Percentiles rank a stretch among this genome's conserved stretches.
Conservation (phyloP, 75 land plant species). For the Pinus taeda region DNA sequence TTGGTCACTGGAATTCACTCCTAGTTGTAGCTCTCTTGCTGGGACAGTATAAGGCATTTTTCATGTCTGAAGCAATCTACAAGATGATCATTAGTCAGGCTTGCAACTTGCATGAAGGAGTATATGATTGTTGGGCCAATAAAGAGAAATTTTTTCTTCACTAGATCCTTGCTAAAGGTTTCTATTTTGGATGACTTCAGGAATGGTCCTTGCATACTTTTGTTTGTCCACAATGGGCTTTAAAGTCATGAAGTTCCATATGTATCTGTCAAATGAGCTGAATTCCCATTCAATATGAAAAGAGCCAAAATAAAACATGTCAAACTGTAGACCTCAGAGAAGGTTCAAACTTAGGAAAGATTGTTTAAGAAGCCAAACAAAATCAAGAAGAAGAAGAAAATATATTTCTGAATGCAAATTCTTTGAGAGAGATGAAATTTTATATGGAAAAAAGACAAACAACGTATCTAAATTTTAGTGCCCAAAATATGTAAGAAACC, state of each 20-base stretch:
- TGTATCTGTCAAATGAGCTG: conserved; percentile 79
- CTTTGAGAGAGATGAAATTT: too few species aligned
- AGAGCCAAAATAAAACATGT: not conserved
- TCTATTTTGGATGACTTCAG: conserved; percentile 90
- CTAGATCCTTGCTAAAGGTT: conserved; percentile 78
- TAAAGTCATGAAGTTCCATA: conserved; percentile 77
- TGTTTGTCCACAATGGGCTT: conserved; percentile 67
- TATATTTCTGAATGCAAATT: too few species aligned
- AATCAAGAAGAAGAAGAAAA: too few species aligned
- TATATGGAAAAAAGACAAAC: too few species aligned
- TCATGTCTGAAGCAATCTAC: conserved; percentile 67
- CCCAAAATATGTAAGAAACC: not conserved
- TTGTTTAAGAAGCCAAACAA: not conserved
- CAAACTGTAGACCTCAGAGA: not conserved
- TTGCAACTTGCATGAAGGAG: conserved; percentile 97
- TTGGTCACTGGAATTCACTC: conserved; percentile 1
- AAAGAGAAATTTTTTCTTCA: conserved; percentile 72
- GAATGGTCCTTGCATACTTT: conserved; percentile 66
- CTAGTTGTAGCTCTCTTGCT: conserved; percentile 9
- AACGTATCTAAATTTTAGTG: too few species aligned
- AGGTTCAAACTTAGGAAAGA: not conserved
- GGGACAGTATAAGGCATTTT: conserved; percentile 34
- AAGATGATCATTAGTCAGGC: conserved; percentile 86
- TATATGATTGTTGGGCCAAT: conserved; percentile 89
- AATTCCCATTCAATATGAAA: conserved; percentile 60